Conservation (phyloP, 2,329 filamentous ascomycete genomes). For the Ilyonectria robusta region DNA sequence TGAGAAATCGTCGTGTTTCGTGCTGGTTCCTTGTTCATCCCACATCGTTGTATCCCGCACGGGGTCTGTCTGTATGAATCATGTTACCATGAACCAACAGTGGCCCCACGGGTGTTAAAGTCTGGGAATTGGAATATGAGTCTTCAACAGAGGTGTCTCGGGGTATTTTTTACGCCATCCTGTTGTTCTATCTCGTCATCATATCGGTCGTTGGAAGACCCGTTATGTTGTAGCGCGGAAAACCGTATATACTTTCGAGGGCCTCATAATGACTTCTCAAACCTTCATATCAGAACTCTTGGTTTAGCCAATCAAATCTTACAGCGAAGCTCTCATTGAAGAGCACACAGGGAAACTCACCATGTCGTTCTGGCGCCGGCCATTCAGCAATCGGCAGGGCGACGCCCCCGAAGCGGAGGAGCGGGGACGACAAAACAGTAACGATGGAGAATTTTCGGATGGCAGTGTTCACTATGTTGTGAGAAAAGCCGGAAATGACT, state of each 20-base stretch:
- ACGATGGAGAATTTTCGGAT: conserved; percentile 26
- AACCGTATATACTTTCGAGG: conserved; percentile 7
- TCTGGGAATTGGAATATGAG: neutral
- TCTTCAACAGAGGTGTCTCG: neutral
- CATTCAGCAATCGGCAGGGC: conserved; percentile 34
- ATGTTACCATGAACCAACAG: conserved; percentile 14
- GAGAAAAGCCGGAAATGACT: conserved; percentile 61
- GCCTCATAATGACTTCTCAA: neutral
- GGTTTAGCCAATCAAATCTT: neutral
- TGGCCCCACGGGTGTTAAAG: conserved; percentile 4
- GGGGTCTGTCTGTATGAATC: conserved; percentile 8
- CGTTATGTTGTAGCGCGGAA: neutral
- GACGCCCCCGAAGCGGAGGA: conserved; percentile 30
- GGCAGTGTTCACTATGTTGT: conserved; percentile 33
- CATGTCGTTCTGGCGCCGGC: conserved; percentile 39
- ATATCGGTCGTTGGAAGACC: neutral
- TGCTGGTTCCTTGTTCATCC: neutral
- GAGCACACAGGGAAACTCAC: neutral
- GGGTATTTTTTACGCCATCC: conserved; percentile 6
- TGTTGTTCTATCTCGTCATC: conserved; percentile 14
- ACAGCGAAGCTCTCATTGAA: neutral
- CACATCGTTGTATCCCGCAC: conserved; percentile 22
- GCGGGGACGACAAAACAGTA: conserved; percentile 24
- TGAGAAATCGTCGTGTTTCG: conserved; percentile 12
- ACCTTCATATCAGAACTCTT: neutral